Evolutionary conservation across 495 filamentous ascomycete genomes (phyloP).

Genomic region (Talaromyces thailandensis): DNA sequence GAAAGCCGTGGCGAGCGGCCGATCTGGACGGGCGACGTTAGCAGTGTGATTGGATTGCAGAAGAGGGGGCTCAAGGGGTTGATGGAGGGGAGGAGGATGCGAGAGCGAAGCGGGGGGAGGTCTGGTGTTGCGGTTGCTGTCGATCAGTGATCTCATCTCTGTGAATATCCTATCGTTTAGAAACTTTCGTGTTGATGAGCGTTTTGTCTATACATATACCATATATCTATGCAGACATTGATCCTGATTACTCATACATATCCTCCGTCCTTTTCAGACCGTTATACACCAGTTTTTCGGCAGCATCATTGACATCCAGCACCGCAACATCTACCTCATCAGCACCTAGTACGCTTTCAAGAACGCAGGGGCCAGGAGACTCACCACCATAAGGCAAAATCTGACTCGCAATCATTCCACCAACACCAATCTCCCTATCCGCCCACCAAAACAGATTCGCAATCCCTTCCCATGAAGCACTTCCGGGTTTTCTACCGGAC

Average conservation of each 20-base stretch:
- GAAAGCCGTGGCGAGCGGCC: slow-evolving; percentile 33
- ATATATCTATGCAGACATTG: background rate
- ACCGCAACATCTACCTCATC: background rate
- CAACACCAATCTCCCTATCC: slow-evolving; percentile 50
- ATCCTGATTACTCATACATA: background rate
- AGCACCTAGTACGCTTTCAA: background rate
- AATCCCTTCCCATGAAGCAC: slow-evolving; percentile 50
- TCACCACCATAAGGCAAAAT: slow-evolving; percentile 45
- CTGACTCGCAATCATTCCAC: slow-evolving; percentile 47
- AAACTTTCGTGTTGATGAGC: background rate
- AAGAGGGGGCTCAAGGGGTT: slow-evolving; percentile 85
- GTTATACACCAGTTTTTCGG: background rate
- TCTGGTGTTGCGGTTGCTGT: slow-evolving; percentile 1
- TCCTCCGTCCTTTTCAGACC: background rate
- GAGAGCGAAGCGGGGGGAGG: slow-evolving; percentile 49
- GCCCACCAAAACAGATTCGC: slow-evolving; percentile 54
- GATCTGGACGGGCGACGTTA: slow-evolving; percentile 76
- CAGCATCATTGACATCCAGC: slow-evolving; percentile 2
- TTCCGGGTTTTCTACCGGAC: slow-evolving; percentile 40
- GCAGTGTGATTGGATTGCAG: slow-evolving; percentile 91
- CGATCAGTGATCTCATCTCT: background rate
- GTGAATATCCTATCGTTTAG: background rate
- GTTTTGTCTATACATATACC: background rate
- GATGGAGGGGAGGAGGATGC: slow-evolving; percentile 88
- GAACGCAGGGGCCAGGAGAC: background rate